Evolutionary conservation across 441 rosid species (phyloP), one percentile per base, ranked within the genome.

Genomic region (Aquilaria agallochum): DNA sequence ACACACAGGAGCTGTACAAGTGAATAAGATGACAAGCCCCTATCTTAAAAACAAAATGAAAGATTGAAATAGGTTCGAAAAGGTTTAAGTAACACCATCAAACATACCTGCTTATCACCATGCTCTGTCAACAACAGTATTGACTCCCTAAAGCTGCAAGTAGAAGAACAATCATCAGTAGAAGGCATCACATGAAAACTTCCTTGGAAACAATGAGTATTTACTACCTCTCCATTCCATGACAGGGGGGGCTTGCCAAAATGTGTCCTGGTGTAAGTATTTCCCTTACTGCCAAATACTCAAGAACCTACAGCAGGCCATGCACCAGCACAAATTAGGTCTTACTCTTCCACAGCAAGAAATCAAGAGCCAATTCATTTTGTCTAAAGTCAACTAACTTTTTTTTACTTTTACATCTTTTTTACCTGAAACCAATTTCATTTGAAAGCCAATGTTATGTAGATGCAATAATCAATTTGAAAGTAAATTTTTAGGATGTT

Each of bases 61-160:
- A 40, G 10, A 7, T 10, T 40, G 45, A 40, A 40, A 40, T 40
- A 40, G 7, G 9, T 40, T 40, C 9, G 9, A 40, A 40, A 40
- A 40, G 45, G 45, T 40, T 40, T 40, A 36, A 40, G 30, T 59
- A 7, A 31, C 34, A 61, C 42, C 44, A 42, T 27, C 14, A 54
- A 52, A 57, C 7, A 27, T 70, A 94, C 97, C 96, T 89, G 90
- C 73, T 82, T 87, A 78, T 94, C 97, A 56, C 80, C 84, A 66
- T 94, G 99, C 78, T 91, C 99, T 31, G 99, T 91, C 77, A 94
- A 83, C 49, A 92, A 87, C 72, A 94, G 80, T 36, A 94, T 87
- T 45, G 99, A 91, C 53, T 86, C 90, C 66, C 72, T 79, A 72
- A 94, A 89, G 84, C 98, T 90, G 96, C 90, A 83, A 6, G 65